Conservation (phyloP, 306 rosid species). For the Vigna unguiculata region DNA sequence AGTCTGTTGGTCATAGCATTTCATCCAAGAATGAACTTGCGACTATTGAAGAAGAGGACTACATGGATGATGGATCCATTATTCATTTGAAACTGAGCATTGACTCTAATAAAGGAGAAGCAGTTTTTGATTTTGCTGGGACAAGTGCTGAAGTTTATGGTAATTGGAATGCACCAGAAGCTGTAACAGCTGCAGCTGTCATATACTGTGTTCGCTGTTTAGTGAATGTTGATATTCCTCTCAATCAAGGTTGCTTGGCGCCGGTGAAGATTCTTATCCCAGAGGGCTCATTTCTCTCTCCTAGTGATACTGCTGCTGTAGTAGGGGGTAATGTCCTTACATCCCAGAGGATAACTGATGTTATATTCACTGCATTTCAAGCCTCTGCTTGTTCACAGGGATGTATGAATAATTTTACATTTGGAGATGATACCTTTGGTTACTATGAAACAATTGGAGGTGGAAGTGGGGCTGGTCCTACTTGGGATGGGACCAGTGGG, state of each 20-base stretch:
- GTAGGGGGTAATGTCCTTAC: constrained; percentile 96
- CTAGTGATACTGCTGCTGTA: constrained; percentile 89
- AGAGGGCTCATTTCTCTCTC: constrained; percentile 90
- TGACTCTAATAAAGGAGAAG: constrained; percentile 84
- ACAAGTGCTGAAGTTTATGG: constrained; percentile 93
- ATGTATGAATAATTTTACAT: constrained; percentile 96
- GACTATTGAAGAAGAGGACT: constrained; percentile 86
- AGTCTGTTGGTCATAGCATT: constrained; percentile 69
- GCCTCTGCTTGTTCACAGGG: constrained; percentile 99
- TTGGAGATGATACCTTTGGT: constrained; percentile 92
- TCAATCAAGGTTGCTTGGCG: constrained; percentile 97
- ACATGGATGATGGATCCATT: constrained; percentile 95
- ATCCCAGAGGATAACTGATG: constrained; percentile 95
- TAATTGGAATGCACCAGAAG: constrained; percentile 96
- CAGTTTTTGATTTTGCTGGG: constrained; percentile 76
- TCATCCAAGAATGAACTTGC: constrained; percentile 54
- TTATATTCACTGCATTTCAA: constrained; percentile 85
- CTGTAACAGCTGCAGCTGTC: constrained; percentile 95
- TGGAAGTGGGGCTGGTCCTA: constrained; percentile 95
- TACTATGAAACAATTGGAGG: constrained; percentile 98
- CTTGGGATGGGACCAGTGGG: constrained; percentile 95
- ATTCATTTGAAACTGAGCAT: constrained; percentile 88
- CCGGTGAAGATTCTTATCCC: constrained; percentile 93
- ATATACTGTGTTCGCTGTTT: constrained; percentile 88
- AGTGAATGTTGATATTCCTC: constrained; percentile 93